These are phyloP conservation scores for Cystobasidium pallidum DNA, from an alignment of 1,284 basidiomycete genomes.

Conservation along the genomic window DNA sequence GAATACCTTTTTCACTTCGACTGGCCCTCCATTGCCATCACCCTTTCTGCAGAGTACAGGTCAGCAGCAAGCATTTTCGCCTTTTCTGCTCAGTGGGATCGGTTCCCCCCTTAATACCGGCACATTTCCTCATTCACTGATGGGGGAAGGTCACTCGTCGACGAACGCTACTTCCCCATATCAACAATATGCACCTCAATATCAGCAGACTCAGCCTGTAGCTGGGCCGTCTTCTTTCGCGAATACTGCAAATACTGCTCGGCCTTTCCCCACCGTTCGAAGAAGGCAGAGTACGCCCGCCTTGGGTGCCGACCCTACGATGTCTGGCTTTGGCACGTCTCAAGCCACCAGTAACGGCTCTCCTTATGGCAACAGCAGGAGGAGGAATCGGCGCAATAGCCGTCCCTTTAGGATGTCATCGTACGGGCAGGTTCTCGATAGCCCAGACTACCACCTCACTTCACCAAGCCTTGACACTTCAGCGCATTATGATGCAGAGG, in stretches of 20 bases:
- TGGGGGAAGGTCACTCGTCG: not conserved
- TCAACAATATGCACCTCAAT: not conserved
- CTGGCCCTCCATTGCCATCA: not conserved
- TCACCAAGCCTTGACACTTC: constrained; percentile 2
- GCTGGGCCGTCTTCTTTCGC: not conserved
- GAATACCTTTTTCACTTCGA: not conserved
- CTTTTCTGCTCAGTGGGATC: not conserved
- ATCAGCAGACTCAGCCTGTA: not conserved
- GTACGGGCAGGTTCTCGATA: constrained; percentile 1
- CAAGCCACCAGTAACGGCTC: not conserved
- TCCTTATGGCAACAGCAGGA: not conserved
- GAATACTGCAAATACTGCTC: not conserved
- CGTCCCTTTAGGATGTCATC: not conserved
- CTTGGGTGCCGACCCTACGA: constrained; percentile 1
- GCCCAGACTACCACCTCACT: not conserved
- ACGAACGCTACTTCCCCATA: constrained; percentile 5
- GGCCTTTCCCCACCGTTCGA: constrained; percentile 6
- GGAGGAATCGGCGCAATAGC: constrained; percentile 2
- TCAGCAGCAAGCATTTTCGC: constrained; percentile 6
- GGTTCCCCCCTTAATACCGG: not conserved
- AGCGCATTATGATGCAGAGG: constrained; percentile 7
- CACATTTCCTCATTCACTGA: not conserved
- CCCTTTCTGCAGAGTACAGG: not conserved
- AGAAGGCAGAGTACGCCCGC: constrained; percentile 22
- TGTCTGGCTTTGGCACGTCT: not conserved